These are phyloP conservation scores for Radiomyces spectabilis DNA, from an alignment of 192 early-diverging fungal genomes.

Conservation along the genomic window DNA sequence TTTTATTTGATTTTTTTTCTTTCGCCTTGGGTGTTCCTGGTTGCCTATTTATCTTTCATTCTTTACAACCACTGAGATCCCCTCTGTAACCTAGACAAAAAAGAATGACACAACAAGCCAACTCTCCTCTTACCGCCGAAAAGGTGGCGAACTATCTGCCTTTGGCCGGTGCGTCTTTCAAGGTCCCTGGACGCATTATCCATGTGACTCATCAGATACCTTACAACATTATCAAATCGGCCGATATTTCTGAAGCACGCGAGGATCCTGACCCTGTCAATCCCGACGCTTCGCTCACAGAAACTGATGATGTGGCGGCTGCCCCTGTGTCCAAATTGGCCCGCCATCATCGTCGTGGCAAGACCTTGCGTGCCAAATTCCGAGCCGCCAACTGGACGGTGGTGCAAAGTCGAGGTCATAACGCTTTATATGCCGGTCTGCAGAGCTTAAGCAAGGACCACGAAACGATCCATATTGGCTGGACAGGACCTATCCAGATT, in stretches of 20 bases:
- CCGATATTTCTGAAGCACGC: neutral
- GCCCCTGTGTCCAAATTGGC: constrained; percentile 24
- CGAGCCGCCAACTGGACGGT: constrained; percentile 16
- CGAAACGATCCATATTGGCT: constrained; percentile 68
- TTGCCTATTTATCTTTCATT: too few species aligned
- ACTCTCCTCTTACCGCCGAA: constrained; percentile 9
- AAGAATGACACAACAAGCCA: neutral
- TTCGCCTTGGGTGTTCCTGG: too few species aligned
- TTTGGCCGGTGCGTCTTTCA: constrained; percentile 9
- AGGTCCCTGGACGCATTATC: constrained; percentile 21
- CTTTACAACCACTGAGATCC: too few species aligned
- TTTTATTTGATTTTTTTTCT: too few species aligned
- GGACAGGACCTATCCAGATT: constrained; percentile 49
- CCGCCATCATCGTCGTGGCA: constrained; percentile 12
- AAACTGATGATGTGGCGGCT: constrained; percentile 10
- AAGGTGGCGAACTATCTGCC: constrained; percentile 18
- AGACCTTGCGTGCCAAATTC: constrained; percentile 12
- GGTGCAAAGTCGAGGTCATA: constrained; percentile 63
- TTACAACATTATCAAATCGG: constrained; percentile 16
- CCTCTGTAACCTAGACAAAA: too few species aligned
- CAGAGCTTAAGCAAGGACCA: constrained; percentile 51
- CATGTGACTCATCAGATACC: constrained; percentile 28
- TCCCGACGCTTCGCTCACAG: neutral
- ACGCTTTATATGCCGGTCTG: constrained; percentile 84
- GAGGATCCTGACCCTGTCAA: neutral